phyloP scores from a whole-genome alignment of 495 filamentous ascomycete species.

The Neurospora tetraspora region DNA sequence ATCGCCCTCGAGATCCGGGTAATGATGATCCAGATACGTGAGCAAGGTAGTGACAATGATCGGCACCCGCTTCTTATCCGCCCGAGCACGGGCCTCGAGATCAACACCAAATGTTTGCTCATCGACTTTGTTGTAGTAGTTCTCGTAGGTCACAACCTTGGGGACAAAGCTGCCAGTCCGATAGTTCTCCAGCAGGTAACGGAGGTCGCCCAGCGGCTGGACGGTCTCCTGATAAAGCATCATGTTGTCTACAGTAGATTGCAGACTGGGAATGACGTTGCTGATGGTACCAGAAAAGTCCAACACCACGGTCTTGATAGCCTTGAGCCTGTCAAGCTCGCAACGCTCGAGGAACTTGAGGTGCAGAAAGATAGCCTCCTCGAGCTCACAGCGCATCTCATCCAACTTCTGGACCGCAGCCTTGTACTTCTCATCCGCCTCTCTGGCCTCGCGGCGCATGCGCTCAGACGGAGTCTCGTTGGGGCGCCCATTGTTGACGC shows the following conservation, averaged over 20 bases:
- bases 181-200: constrained; percentile 97
- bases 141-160: constrained; percentile 90
- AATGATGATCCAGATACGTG: constrained; percentile 90
- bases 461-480: constrained; percentile 85
- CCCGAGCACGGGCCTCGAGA: constrained; percentile 83
- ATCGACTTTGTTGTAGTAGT: constrained; percentile 97
- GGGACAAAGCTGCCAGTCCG: constrained; percentile 87
- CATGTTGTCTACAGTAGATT: constrained; percentile 95
- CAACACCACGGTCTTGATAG: constrained; percentile 93
- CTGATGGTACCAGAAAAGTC: constrained; percentile 97
- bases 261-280: constrained; percentile 93
- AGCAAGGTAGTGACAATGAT: constrained; percentile 86
- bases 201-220: constrained; percentile 79
- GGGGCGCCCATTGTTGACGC: constrained; percentile 64
- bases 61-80: constrained; percentile 90
- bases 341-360: constrained; percentile 96
- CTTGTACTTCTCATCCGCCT: constrained; percentile 93
- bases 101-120: constrained; percentile 98
- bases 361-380: constrained; percentile 88
- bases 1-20: constrained; percentile 95
- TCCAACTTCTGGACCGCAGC: constrained; percentile 73
- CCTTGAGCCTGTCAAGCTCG: constrained; percentile 90
- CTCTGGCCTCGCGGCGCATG: constrained; percentile 77
- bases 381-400: constrained; percentile 79
- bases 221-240: constrained; percentile 98